Conservation (phyloP, 2,329 filamentous ascomycete species). For the Elsinoe australis region DNA sequence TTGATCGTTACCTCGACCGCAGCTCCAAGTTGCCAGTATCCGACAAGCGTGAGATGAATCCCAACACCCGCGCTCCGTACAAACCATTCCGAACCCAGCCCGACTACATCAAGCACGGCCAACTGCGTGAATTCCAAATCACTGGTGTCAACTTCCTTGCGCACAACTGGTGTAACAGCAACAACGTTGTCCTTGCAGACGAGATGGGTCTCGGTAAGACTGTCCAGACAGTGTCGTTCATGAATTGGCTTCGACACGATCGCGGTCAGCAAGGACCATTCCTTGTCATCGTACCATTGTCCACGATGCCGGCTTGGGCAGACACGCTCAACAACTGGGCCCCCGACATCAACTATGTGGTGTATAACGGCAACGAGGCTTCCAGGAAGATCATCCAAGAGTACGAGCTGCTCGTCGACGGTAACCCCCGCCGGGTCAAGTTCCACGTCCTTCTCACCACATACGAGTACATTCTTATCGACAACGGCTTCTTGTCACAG, state of each 20-base stretch:
- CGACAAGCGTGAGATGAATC: conserved; percentile 67
- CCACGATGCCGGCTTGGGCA: conserved; percentile 95
- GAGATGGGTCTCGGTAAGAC: conserved; percentile 99
- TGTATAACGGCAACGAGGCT: conserved; percentile 85
- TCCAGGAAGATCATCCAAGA: conserved; percentile 83
- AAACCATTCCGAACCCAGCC: conserved; percentile 72
- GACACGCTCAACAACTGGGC: conserved; percentile 97
- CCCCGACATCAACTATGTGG: conserved; percentile 91
- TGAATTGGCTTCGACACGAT: conserved; percentile 92
- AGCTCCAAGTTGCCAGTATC: conserved; percentile 73
- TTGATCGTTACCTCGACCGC: conserved; percentile 84
- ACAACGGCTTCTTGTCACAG: conserved; percentile 73
- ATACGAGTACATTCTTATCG: conserved; percentile 89
- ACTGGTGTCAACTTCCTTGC: conserved; percentile 91
- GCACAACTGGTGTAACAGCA: conserved; percentile 88
- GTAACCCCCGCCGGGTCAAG: conserved; percentile 79
- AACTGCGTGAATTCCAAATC: conserved; percentile 87
- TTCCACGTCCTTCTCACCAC: conserved; percentile 98
- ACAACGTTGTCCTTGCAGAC: conserved; percentile 95
- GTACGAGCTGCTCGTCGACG: conserved; percentile 78
- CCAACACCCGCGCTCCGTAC: conserved; percentile 64
- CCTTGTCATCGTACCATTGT: conserved; percentile 91
- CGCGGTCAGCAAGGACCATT: conserved; percentile 88
- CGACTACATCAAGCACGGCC: conserved; percentile 72
- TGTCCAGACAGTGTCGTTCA: conserved; percentile 91